Base-by-base conservation (phyloP, 2,329 filamentous ascomycete species). In the Sclerotiophoma versabilis region DNA sequence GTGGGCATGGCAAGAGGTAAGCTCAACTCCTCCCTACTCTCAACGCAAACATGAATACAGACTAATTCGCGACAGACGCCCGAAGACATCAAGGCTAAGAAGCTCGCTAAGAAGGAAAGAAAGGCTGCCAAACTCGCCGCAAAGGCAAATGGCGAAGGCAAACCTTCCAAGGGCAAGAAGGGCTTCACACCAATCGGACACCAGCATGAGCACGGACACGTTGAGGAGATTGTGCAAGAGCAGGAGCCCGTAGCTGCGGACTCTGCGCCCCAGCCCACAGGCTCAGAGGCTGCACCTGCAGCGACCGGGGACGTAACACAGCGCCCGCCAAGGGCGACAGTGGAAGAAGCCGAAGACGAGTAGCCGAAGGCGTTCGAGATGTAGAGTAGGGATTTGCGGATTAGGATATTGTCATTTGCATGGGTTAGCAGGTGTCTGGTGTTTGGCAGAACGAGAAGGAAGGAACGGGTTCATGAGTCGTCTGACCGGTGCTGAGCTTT, bases 1-100 rank as follows among this genome's bases (percentile, higher is more conserved):
- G 5, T 99, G 95, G 93, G 95, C 92, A 56, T 99, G 95, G 95
- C 95, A 99, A 76, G 93, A 96, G 85, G 92, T 96, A 64, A 25
- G 66, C 54, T 15, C 17, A 26, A 15, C n/a, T 2, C 12, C 19
- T 15, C 30, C 19, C 5, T 14, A n/a, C n/a, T 11, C n/a, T n/a
- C 2, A 2, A 27, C 12, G 14, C 7, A 11, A n/a, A 10, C 15
- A 5, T 38, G 20, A 17, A 34, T n/a, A 5, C 10, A 33, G 37
- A 44, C 49, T 57, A 44, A 54, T 36, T 6, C 34, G 5, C 30
- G 10, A 11, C 34, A 75, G 73, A 75, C 70, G 10, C 64, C 69
- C 43, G 77, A 80, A 45, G 77, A 78, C 46, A 71, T 75, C 58
- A 77, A 77, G 56, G 71, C 75, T 46, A 78, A 79, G 64, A 80